Evolutionary conservation across 2,329 filamentous ascomycete genomes (phyloP).

Genomic region (Colletotrichum sp.): DNA sequence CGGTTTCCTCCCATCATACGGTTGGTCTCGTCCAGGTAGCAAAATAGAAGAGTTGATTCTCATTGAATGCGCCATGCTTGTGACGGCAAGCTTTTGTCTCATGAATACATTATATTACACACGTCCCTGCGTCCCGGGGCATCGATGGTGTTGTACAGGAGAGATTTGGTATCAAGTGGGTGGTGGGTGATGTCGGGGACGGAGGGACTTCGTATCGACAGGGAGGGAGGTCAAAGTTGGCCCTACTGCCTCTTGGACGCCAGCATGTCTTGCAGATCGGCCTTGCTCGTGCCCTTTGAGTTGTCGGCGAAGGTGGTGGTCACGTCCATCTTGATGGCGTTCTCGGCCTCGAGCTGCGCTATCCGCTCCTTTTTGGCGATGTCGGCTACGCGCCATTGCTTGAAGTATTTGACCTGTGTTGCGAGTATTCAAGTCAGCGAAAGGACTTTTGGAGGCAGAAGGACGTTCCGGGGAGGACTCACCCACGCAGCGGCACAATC

Average conservation of each 20-base stretch:
- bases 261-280: conserved; percentile 44
- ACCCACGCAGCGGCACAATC: conserved; percentile 94
- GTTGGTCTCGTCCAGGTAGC: conserved; percentile 3
- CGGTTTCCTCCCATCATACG: not conserved
- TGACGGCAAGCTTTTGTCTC: not conserved
- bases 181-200: not conserved
- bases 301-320: conserved; percentile 36
- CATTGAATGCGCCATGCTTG: not conserved
- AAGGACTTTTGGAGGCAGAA: no score
- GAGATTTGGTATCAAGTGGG: not conserved
- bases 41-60: conserved; percentile 17
- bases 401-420: conserved; percentile 90
- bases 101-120: conserved; percentile 19
- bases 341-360: conserved; percentile 75
- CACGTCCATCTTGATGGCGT: conserved; percentile 66
- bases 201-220: not conserved
- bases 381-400: conserved; percentile 94
- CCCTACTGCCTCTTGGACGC: conserved; percentile 25
- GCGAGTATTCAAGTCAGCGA: not conserved
- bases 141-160: conserved; percentile 8
- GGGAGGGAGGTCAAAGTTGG: not conserved
- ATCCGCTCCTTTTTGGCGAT: conserved; percentile 83
- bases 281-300: conserved; percentile 33
- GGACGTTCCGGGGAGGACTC: conserved; percentile 37
- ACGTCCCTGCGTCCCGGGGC: not conserved